phyloP scores from a whole-genome alignment of 495 filamentous ascomycete species.

The Aspergillus campestris region DNA sequence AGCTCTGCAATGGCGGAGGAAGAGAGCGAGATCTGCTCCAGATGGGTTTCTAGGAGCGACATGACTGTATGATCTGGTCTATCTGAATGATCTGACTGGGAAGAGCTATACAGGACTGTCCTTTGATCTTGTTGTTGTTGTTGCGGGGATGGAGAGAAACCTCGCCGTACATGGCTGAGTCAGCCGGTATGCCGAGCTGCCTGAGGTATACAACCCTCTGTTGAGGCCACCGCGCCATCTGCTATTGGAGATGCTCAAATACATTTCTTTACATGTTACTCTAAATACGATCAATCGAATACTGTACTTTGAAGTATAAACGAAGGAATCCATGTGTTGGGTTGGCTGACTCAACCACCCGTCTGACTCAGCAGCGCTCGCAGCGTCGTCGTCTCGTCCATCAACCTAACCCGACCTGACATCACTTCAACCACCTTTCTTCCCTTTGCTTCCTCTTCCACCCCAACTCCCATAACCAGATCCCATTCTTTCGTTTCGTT shows the following conservation, averaged over 20 bases:
- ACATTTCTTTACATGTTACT: no score
- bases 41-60: constrained; percentile 71
- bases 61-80: constrained; percentile 35
- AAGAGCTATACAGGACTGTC: no score
- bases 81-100: no score
- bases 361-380: constrained; percentile 35
- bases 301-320: no score
- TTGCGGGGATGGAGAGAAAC: neutral
- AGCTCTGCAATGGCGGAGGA: constrained; percentile 76
- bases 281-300: no score
- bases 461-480: neutral
- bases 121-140: no score
- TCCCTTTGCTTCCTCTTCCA: constrained; percentile 10
- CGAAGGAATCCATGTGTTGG: no score
- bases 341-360: no score
- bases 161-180: neutral
- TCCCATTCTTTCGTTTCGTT: constrained; percentile 15
- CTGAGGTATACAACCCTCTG: no score
- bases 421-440: constrained; percentile 35
- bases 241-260: no score
- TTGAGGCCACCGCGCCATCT: no score
- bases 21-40: constrained; percentile 85
- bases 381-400: constrained; percentile 29
- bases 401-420: constrained; percentile 32
- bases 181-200: neutral